These are phyloP conservation scores for Baorangia bicolor DNA, from an alignment of 768 basidiomycete species.

Conservation along the genomic window DNA sequence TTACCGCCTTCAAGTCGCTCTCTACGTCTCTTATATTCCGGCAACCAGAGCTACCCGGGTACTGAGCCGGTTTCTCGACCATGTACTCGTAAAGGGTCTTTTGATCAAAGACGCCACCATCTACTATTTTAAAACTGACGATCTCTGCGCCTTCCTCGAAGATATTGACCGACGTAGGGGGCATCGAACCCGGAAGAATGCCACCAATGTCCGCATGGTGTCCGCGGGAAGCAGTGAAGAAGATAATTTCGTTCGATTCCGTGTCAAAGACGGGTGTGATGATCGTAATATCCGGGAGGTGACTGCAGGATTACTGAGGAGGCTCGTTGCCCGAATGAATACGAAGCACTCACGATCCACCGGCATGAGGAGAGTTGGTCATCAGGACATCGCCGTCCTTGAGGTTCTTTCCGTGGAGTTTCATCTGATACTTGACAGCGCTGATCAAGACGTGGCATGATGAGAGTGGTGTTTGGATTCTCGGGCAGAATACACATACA, in stretches of 20 bases:
- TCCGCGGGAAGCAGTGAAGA: conserved; percentile 91
- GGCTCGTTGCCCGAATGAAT: conserved; percentile 1
- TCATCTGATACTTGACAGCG: conserved; percentile 90
- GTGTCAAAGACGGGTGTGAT: conserved; percentile 89
- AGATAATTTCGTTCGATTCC: conserved; percentile 68
- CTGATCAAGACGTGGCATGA: conserved; percentile 34
- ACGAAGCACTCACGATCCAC: conserved; percentile 68
- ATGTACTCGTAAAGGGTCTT: conserved; percentile 75
- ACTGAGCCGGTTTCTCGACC: conserved; percentile 75
- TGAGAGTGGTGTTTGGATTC: not conserved
- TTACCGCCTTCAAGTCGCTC: conserved; percentile 86
- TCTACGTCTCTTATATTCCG: conserved; percentile 87
- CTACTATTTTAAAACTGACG: conserved; percentile 88
- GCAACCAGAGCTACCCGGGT: conserved; percentile 86
- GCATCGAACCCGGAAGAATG: conserved; percentile 93
- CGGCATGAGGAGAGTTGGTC: conserved; percentile 88
- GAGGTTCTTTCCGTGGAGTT: conserved; percentile 62
- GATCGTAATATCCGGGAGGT: conserved; percentile 87
- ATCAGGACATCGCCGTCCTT: conserved; percentile 92
- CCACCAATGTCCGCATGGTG: conserved; percentile 96
- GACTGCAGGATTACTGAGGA: conserved; percentile 31
- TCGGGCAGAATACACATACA: conserved; percentile 50
- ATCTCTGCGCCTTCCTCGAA: conserved; percentile 95
- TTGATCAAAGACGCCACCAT: conserved; percentile 75
- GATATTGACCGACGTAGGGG: conserved; percentile 85